phyloP scores from a whole-genome alignment of 2,329 filamentous ascomycete species.

The Aspergillus sp. region DNA sequence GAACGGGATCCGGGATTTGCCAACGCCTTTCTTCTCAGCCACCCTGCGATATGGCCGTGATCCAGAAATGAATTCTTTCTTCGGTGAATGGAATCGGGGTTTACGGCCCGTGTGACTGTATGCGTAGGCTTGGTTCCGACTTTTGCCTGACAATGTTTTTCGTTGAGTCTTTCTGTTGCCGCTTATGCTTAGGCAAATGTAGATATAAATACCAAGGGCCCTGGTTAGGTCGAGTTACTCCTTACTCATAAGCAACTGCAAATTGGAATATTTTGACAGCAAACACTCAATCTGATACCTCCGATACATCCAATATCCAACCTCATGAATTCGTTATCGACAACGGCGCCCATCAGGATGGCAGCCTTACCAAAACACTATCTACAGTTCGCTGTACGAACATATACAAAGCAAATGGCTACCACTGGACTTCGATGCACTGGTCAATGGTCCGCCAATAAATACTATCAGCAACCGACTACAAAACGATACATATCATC shows the following conservation, averaged over 20 bases:
- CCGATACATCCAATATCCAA: background rate
- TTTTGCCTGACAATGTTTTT: conserved; percentile 14
- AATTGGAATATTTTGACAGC: background rate
- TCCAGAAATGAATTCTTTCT: background rate
- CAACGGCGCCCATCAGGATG: conserved; percentile 29
- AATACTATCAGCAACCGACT: conserved; percentile 12
- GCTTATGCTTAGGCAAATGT: background rate
- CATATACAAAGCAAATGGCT: conserved; percentile 24
- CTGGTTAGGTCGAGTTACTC: background rate
- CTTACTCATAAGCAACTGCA: background rate
- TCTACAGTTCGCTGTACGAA: conserved; percentile 24
- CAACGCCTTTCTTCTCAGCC: background rate
- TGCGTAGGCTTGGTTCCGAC: conserved; percentile 14
- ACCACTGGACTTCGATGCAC: conserved; percentile 25
- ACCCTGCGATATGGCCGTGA: background rate
- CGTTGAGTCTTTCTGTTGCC: background rate
- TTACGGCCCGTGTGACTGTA: conserved; percentile 5
- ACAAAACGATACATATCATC: conserved; percentile 39
- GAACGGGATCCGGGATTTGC: background rate
- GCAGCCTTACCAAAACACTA: conserved; percentile 25
- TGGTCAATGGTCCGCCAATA: conserved; percentile 18
- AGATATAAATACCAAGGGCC: background rate
- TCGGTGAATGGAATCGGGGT: conserved; percentile 2
- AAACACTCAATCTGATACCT: background rate
- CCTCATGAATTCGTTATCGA: conserved; percentile 31